Evolutionary conservation across 2,329 filamentous ascomycete genomes (phyloP), one percentile per base, ranked within the genome.

Genomic region (Pleomassaria siparia): DNA sequence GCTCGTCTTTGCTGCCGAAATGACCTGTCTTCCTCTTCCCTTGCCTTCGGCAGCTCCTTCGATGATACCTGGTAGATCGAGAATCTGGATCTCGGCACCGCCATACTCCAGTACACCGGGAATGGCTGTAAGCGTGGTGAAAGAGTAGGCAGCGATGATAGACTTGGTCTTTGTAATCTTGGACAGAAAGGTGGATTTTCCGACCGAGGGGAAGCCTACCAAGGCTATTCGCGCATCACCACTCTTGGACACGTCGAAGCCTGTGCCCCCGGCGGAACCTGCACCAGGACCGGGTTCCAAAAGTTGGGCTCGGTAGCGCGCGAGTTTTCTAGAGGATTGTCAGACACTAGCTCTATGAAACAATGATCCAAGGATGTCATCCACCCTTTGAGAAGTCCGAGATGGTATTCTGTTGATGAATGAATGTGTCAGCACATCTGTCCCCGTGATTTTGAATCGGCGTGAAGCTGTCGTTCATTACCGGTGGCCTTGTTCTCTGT

Each of bases 131-230:
- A 99, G 79, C 1, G 94, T 99, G 10, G 94, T 99, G 82, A 99
- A 99, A 47, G 92, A 86, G 69, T 99, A 99, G 0, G 94, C 89
- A 1, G 94, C 94, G 22, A 96, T 91, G 71, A 96, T 92, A 42
- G 91, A 96, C 66, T 90, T 91, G 30, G 95, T 99, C 76, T 96
- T 97, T 41, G 94, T 99, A 70, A 99, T 95, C 68, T 97, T 96
- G 40, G 91, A 96, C n/a, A 99, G 72, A 68, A 99, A 97, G 0
- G 94, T 99, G 2, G 94, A 99, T 77, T 99, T 99, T 70, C 94
- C 94, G 43, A 99, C 94, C 0, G 95, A 99, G 0, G 95, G 94
- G 63, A 99, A 99, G n/a, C 94, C 94, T 44, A 99, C 95, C 2
- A 99, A 83, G 1, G 95, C 91, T 74, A 99, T 97, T 64, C 94